A percentile compares a stretch with the other conserved stretches of the same genome.
These are phyloP conservation scores for Saposhnikovia divaricata DNA, from an alignment of 129 eudicot genomes.

Conservation along the genomic window DNA sequence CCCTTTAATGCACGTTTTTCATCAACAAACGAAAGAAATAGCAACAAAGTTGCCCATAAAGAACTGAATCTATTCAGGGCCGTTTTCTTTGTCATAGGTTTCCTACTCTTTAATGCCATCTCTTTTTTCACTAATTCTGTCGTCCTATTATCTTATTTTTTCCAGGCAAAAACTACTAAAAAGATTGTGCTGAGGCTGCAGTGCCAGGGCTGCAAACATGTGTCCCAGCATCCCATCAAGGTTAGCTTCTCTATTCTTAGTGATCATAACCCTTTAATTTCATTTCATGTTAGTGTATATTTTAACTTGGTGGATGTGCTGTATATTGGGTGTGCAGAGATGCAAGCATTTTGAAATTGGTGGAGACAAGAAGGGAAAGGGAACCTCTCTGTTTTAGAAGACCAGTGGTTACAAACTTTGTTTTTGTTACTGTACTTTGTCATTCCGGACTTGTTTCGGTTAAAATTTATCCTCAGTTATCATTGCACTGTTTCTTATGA, in stretches of 20 bases:
- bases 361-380: slow-evolving; percentile 73
- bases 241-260: slow-evolving; percentile 8
- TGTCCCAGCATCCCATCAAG: slow-evolving; percentile 59
- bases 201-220: slow-evolving; percentile 63
- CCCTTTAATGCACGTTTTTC: no score
- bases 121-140: neutral
- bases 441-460: neutral
- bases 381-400: slow-evolving; percentile 47
- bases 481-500: neutral
- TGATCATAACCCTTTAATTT: neutral
- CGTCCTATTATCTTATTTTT: neutral
- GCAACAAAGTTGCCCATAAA: no score
- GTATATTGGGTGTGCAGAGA: slow-evolving; percentile 25
- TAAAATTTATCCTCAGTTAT: neutral
- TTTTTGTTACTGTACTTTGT: neutral
- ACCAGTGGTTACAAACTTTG: neutral
- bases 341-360: slow-evolving; percentile 71
- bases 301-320: neutral
- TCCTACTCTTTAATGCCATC: neutral
- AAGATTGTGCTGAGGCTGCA: slow-evolving; percentile 59
- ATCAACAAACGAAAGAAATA: no score
- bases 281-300: neutral
- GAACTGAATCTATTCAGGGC: neutral
- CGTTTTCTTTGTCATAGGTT: neutral
- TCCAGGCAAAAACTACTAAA: slow-evolving; percentile 55